These are phyloP conservation scores for Lablab purpureus DNA, from an alignment of 306 rosid species.

Conservation along the genomic window DNA sequence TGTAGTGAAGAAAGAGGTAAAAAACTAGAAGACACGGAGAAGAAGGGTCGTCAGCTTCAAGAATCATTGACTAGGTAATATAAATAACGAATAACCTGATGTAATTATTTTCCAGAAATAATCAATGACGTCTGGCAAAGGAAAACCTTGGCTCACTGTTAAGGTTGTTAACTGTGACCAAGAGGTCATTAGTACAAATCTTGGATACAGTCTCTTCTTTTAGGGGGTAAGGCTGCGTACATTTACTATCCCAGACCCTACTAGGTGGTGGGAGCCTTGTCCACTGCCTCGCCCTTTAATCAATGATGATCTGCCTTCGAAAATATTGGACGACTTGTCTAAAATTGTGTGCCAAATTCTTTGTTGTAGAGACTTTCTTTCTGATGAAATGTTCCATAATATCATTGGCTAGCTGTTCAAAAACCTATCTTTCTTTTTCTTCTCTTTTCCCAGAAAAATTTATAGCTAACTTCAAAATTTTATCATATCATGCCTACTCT, in stretches of 20 bases:
- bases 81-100: constrained; percentile 37
- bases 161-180: neutral
- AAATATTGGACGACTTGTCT: constrained; percentile 30
- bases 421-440: constrained; percentile 22
- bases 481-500: constrained; percentile 31
- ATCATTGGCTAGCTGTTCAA: constrained; percentile 28
- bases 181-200: constrained; percentile 4
- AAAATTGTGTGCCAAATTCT: constrained; percentile 31
- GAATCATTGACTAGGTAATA: constrained; percentile 77
- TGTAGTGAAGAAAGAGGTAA: constrained; percentile 59
- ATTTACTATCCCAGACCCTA: neutral
- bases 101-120: constrained; percentile 20
- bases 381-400: constrained; percentile 14
- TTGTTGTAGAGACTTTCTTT: constrained; percentile 35
- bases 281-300: neutral
- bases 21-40: constrained; percentile 79
- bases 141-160: neutral
- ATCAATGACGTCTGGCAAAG: neutral
- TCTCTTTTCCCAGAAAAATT: constrained; percentile 13
- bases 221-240: neutral
- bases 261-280: neutral
- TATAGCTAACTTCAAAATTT: constrained; percentile 33
- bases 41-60: constrained; percentile 73
- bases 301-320: constrained; percentile 16
- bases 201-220: neutral